Evolutionary conservation across 768 basidiomycete genomes (phyloP).

Genomic region (Tylopilus vinaceipallidus): DNA sequence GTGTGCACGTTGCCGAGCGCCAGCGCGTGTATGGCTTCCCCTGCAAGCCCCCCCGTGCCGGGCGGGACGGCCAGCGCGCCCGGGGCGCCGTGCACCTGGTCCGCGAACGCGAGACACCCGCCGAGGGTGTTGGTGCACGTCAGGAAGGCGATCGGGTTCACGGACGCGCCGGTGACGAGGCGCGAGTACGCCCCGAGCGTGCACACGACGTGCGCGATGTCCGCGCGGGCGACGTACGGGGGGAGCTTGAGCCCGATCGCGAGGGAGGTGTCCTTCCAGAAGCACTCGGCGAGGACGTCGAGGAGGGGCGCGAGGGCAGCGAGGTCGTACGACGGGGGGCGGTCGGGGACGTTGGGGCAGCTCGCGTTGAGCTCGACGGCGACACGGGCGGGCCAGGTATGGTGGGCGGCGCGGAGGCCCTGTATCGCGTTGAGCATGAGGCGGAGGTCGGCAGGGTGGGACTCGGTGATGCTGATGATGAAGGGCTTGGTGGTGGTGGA

Average conservation of each 20-base stretch:
- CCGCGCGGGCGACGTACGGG: slow-evolving; percentile 63
- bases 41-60: slow-evolving; percentile 69
- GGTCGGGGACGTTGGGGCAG: slow-evolving; percentile 72
- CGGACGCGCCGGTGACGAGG: slow-evolving; percentile 4
- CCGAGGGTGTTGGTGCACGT: slow-evolving; percentile 84
- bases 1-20: slow-evolving; percentile 76
- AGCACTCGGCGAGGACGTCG: slow-evolving; percentile 48
- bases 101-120: slow-evolving; percentile 58
- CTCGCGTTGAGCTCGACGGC: slow-evolving; percentile 83
- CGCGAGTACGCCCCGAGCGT: slow-evolving; percentile 42
- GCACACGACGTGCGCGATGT: slow-evolving; percentile 55
- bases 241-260: slow-evolving; percentile 78
- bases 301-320: slow-evolving; percentile 51
- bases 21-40: slow-evolving; percentile 71
- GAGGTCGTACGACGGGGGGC: slow-evolving; percentile 63
- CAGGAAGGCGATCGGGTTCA: slow-evolving; percentile 65
- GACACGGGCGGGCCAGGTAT: slow-evolving; percentile 42
- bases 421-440: slow-evolving; percentile 63
- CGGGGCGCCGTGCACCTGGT: slow-evolving; percentile 39
- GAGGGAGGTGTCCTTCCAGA: slow-evolving; percentile 49
- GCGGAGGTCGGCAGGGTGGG: slow-evolving; percentile 47
- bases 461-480: slow-evolving; percentile 77
- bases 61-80: slow-evolving; percentile 59
- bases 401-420: slow-evolving; percentile 42
- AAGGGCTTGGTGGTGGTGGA: slow-evolving; percentile 54